Evolutionary conservation across 2,329 filamentous ascomycete species (phyloP).

Genomic region (Colletotrichum noveboracense): DNA sequence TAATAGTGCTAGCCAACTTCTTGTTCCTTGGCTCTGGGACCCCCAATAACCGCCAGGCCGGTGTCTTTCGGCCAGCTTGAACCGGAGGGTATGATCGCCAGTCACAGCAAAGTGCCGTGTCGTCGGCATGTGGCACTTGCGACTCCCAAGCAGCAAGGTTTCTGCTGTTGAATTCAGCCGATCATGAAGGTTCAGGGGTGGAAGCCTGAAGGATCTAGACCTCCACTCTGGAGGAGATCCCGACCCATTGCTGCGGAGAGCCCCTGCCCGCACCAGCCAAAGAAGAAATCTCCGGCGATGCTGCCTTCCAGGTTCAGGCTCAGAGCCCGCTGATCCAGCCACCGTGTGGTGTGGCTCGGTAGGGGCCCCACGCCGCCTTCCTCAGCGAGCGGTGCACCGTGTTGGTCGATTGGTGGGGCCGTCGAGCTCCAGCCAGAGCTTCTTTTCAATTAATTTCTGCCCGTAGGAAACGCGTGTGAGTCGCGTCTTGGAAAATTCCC

Average conservation of each 20-base stretch:
- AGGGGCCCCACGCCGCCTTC: background rate
- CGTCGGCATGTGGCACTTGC: background rate
- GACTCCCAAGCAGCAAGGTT: background rate
- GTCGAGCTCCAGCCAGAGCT: background rate
- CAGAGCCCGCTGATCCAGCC: background rate
- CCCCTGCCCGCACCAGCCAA: background rate
- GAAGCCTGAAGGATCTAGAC: background rate
- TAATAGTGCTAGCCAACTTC: background rate
- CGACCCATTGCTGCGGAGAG: background rate
- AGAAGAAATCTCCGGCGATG: background rate
- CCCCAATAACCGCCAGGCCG: background rate
- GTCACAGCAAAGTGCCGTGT: conserved; percentile 8
- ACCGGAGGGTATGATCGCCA: conserved; percentile 6
- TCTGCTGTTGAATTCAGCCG: background rate
- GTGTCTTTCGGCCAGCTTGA: background rate
- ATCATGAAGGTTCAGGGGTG: background rate
- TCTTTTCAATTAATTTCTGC: background rate
- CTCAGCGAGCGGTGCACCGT: background rate
- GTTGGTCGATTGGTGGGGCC: background rate
- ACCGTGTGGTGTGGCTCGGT: background rate
- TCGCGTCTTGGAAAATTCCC: background rate
- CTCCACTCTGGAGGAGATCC: background rate
- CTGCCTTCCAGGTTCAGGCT: background rate
- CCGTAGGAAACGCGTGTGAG: background rate
- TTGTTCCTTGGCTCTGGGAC: background rate